Conservation (phyloP, 805 yeast species). For the Saturnispora diversa region DNA sequence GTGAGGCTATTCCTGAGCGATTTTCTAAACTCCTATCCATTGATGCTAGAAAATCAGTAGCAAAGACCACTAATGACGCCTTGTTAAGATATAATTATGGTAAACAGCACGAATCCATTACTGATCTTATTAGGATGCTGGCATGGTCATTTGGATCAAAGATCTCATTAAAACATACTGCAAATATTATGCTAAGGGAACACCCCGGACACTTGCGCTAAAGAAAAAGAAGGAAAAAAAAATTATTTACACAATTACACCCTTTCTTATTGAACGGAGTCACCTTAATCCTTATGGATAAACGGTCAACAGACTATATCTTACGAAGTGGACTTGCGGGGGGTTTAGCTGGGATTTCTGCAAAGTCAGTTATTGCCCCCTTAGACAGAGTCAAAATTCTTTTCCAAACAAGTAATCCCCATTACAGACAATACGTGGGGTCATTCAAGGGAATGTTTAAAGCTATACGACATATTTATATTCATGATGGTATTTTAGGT, state of each 20-base stretch:
- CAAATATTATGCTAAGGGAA: constrained; percentile 2
- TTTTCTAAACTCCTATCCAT: neutral
- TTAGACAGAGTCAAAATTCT: constrained; percentile 89
- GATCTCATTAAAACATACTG: neutral
- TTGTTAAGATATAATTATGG: constrained; percentile 2
- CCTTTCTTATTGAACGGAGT: neutral
- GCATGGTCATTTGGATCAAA: constrained; percentile 7
- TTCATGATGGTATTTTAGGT: constrained; percentile 66
- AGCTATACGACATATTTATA: constrained; percentile 64
- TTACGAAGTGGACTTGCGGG: constrained; percentile 86
- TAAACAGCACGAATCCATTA: neutral
- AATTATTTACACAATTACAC: neutral
- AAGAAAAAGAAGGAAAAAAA: neutral
- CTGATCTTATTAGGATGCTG: neutral
- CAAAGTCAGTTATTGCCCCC: constrained; percentile 92
- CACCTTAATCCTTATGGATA: constrained; percentile 36
- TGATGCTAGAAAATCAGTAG: neutral
- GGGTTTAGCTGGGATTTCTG: constrained; percentile 93
- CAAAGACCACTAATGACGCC: constrained; percentile 5
- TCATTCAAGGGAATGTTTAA: constrained; percentile 64
- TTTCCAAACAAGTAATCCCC: constrained; percentile 93
- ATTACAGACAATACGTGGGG: constrained; percentile 72
- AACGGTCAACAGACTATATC: constrained; percentile 69
- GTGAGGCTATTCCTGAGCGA: constrained; percentile 8
- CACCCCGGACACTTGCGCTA: too few species aligned